phyloP scores from a whole-genome alignment of 192 early-diverging fungal genomes.

The Gamsiella multidivaricata region DNA sequence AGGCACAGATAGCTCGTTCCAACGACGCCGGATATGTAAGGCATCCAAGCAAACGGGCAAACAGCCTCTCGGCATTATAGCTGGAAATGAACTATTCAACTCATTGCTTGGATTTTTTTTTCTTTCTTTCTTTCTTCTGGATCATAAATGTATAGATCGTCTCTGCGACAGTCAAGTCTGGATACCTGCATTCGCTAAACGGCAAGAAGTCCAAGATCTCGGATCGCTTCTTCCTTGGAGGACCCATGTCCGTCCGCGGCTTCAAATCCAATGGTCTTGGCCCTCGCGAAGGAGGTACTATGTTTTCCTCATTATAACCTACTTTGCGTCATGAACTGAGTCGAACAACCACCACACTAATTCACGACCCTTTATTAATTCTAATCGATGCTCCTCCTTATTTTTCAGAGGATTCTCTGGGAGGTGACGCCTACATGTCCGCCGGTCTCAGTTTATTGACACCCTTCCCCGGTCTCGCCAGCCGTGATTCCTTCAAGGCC shows the following conservation, averaged over 20 bases:
- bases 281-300: constrained; percentile 80
- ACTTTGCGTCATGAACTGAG: too few species aligned
- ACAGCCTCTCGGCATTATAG: too few species aligned
- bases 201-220: constrained; percentile 70
- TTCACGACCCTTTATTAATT: not conserved
- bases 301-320: too few species aligned
- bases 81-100: too few species aligned
- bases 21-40: constrained; percentile 70
- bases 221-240: constrained; percentile 92
- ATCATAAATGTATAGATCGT: constrained; percentile 44
- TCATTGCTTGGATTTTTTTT: not conserved
- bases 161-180: constrained; percentile 60
- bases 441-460: constrained; percentile 83
- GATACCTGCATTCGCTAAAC: constrained; percentile 72
- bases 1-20: constrained; percentile 69
- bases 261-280: constrained; percentile 91
- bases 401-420: constrained; percentile 75
- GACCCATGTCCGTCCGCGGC: constrained; percentile 86
- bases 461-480: constrained; percentile 77
- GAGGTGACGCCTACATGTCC: constrained; percentile 88
- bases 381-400: not conserved
- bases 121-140: not conserved
- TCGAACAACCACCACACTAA: too few species aligned
- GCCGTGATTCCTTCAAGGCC: constrained; percentile 71
- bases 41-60: not conserved